These are phyloP conservation scores for Sclerotinia minor DNA, from an alignment of 2,329 filamentous ascomycete species.

Conservation along the genomic window DNA sequence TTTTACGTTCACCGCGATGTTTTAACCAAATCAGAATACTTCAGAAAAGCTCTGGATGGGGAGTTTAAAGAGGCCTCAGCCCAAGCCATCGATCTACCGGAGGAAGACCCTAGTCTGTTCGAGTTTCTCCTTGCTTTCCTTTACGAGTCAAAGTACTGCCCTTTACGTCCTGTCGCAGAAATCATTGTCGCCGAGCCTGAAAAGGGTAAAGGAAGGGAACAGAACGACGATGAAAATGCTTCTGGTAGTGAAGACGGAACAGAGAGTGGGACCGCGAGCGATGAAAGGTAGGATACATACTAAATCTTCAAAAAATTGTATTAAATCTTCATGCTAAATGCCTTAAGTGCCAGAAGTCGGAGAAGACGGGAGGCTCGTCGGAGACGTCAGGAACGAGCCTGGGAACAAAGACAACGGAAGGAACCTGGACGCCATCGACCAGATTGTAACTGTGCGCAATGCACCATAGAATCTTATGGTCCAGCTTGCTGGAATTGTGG, in stretches of 20 bases:
- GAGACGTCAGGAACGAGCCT: slow-evolving; percentile 43
- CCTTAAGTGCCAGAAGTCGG: slow-evolving; percentile 39
- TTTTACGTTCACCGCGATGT: slow-evolving; percentile 52
- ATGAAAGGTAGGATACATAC: slow-evolving; percentile 40
- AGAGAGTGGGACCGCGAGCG: slow-evolving; percentile 43
- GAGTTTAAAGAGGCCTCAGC: slow-evolving; percentile 49
- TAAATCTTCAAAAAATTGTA: neutral
- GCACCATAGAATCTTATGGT: slow-evolving; percentile 40
- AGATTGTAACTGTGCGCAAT: slow-evolving; percentile 48
- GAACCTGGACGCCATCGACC: slow-evolving; percentile 49
- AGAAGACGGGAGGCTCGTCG: slow-evolving; percentile 42
- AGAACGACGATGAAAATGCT: slow-evolving; percentile 35
- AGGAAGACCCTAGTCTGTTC: slow-evolving; percentile 54
- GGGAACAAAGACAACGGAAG: slow-evolving; percentile 47
- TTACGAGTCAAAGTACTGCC: slow-evolving; percentile 50
- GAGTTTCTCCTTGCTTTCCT: slow-evolving; percentile 54
- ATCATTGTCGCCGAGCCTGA: slow-evolving; percentile 36
- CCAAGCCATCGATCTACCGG: slow-evolving; percentile 51
- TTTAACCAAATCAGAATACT: slow-evolving; percentile 50
- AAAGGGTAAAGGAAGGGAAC: slow-evolving; percentile 49
- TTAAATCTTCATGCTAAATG: slow-evolving; percentile 21
- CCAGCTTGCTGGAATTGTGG: slow-evolving; percentile 48
- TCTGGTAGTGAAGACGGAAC: slow-evolving; percentile 38
- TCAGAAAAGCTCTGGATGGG: slow-evolving; percentile 51
- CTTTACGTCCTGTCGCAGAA: slow-evolving; percentile 48